Evolutionary conservation across 75 land plant species (phyloP).

Genomic region (Selaginella moellendorffii): DNA sequence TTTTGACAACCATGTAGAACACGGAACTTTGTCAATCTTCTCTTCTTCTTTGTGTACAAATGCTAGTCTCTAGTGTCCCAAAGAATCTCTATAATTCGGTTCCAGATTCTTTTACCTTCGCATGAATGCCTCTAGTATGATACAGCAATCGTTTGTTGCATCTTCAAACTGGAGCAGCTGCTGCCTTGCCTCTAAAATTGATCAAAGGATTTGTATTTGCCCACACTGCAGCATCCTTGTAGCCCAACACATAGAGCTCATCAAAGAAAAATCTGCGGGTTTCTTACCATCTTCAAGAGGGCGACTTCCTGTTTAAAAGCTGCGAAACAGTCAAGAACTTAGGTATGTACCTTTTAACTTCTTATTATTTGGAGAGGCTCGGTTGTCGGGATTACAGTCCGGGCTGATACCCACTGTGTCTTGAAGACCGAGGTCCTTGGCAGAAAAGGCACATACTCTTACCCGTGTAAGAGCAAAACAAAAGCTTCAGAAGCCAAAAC

Average conservation of each 20-base stretch:
- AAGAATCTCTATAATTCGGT: too few species aligned
- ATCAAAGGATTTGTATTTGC: slow-evolving; percentile 11
- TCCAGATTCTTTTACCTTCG: too few species aligned
- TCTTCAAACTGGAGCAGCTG: too few species aligned
- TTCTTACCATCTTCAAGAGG: slow-evolving; percentile 89
- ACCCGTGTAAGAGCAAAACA: too few species aligned
- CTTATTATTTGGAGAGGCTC: slow-evolving; percentile 27
- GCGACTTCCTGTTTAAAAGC: slow-evolving; percentile 96
- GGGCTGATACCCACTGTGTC: slow-evolving; percentile 73
- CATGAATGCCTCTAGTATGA: too few species aligned
- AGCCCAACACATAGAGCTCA: slow-evolving; percentile 65
- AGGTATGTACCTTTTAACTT: not conserved
- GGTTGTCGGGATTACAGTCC: slow-evolving; percentile 71
- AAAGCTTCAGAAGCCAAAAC: too few species aligned
- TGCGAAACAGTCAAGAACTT: slow-evolving; percentile 11
- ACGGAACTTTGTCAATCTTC: too few species aligned
- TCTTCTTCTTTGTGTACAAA: too few species aligned
- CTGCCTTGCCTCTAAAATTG: not conserved
- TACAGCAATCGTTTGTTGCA: too few species aligned
- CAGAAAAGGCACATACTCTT: slow-evolving; percentile 85
- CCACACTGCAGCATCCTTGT: slow-evolving; percentile 79
- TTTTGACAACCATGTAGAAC: too few species aligned
- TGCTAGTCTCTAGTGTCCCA: too few species aligned
- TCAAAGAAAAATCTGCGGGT: slow-evolving; percentile 55
- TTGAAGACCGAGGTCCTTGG: slow-evolving; percentile 37